These are phyloP conservation scores for Protomyces lactucae-debilis DNA, from an alignment of 1,139 yeast genomes.

Conservation along the genomic window DNA sequence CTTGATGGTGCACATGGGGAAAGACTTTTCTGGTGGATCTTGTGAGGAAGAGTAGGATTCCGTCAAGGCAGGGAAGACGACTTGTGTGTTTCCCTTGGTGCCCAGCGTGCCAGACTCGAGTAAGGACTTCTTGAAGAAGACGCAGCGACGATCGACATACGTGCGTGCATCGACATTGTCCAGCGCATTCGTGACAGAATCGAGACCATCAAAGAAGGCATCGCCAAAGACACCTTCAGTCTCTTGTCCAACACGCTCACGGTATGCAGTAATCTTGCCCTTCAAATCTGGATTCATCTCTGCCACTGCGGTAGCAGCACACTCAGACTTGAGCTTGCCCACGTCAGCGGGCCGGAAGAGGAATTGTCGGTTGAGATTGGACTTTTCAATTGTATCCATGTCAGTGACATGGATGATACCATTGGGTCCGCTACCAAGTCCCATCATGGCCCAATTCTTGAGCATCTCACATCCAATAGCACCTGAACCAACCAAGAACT, in stretches of 20 bases:
- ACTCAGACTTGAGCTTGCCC: constrained; percentile 84
- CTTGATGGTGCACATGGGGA: constrained; percentile 93
- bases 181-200: constrained; percentile 89
- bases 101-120: constrained; percentile 97
- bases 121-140: constrained; percentile 82
- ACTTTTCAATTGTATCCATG: constrained; percentile 90
- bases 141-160: constrained; percentile 94
- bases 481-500: constrained; percentile 94
- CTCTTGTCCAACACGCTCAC: constrained; percentile 89
- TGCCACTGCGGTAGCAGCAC: constrained; percentile 78
- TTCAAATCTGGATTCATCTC: constrained; percentile 77
- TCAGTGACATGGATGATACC: constrained; percentile 86
- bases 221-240: constrained; percentile 84
- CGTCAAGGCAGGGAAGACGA: constrained; percentile 83
- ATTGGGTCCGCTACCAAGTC: constrained; percentile 83
- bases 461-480: constrained; percentile 99
- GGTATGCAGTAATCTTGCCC: constrained; percentile 69
- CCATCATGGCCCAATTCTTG: constrained; percentile 97
- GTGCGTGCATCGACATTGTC: constrained; percentile 98
- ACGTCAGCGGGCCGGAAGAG: constrained; percentile 92
- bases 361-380: constrained; percentile 92
- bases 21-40: constrained; percentile 97
- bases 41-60: constrained; percentile 94
- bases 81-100: constrained; percentile 97
- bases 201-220: constrained; percentile 76